A percentile compares a stretch with the other conserved stretches of the same genome.
Evolutionary conservation across 768 basidiomycete species (phyloP).

Genomic region (Butyriboletus loyo): DNA sequence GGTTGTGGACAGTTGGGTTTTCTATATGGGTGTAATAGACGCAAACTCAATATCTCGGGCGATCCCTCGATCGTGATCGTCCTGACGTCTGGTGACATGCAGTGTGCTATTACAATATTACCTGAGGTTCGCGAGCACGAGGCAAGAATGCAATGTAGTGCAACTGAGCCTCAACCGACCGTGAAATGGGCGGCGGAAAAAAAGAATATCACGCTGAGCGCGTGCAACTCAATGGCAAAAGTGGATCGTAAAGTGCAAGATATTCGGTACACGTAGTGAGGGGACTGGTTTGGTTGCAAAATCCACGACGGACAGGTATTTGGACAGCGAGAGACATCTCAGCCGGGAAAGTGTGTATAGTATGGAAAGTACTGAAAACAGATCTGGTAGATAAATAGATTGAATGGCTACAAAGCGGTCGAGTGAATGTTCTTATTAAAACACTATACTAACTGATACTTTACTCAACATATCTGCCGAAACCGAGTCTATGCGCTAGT

Average conservation of each 20-base stretch:
- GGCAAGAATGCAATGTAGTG: not conserved
- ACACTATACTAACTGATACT: constrained; percentile 19
- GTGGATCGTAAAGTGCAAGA: not conserved
- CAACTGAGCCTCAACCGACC: not conserved
- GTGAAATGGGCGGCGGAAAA: too few species aligned
- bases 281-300: not conserved
- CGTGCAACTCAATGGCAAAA: not conserved
- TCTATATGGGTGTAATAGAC: constrained; percentile 5
- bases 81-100: not conserved
- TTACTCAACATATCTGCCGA: constrained; percentile 8
- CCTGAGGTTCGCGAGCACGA: not conserved
- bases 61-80: constrained; percentile 21
- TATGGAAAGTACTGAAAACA: constrained; percentile 11
- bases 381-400: constrained; percentile 25
- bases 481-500: constrained; percentile 20
- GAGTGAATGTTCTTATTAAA: constrained; percentile 12
- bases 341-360: constrained; percentile 7
- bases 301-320: not conserved
- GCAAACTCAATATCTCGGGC: constrained; percentile 1
- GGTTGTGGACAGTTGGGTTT: not conserved
- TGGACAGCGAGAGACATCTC: not conserved
- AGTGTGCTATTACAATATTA: too few species aligned
- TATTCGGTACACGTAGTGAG: not conserved
- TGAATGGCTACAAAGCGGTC: constrained; percentile 25
- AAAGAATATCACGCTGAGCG: not conserved